Evolutionary conservation across 371 early-diverging fungal genomes (phyloP), one percentile per base, ranked within the genome.

Genomic region (Chytridium lagenaria): DNA sequence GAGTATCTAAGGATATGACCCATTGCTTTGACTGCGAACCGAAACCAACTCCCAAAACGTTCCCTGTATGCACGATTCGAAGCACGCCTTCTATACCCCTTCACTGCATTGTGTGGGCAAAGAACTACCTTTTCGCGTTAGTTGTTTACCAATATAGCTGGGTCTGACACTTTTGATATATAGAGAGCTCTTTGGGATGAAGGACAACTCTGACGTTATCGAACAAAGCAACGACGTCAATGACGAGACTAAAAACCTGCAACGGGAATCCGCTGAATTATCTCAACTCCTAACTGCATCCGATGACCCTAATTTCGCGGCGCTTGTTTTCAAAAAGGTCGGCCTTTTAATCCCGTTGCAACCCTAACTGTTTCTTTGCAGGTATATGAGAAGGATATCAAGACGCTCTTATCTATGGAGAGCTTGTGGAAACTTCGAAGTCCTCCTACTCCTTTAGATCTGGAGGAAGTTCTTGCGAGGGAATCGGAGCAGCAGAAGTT

Each of bases 51-150:
- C 76, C 76, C 5, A 76, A 76, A 50, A 76, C 76, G 23, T 64
- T 78, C 37, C 68, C 73, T 7, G 94, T 99, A 0, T 99, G 99
- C 80, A 99, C 99, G 1, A 98, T 99, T 74, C 90, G 99, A 59
- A 92, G 93, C 49, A 98, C 96, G 1, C 99, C 99, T 0, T 92
- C 90, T 52, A 90, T 90, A 33, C 98, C 99, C 15, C 95, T 98
- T 50, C 99, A 99, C 82, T 99, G 99, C 74, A 94, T 99, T 67
- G 98, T 97, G 30, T 99, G 99, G 99, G 96, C 98, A 65, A 99
- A 99, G 82, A 92, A 90, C 72, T 98, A 92, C 79, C 84, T 98
- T 55, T 94, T 92, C 77, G 85, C 77, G 90, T 89, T 76, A 34
- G 63, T 37, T 28, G 64, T 50, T 22, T 67, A 10, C n/a, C 49